Base-by-base conservation (phyloP, 1,284 basidiomycete species). In the Rhodotorula glutinis region DNA sequence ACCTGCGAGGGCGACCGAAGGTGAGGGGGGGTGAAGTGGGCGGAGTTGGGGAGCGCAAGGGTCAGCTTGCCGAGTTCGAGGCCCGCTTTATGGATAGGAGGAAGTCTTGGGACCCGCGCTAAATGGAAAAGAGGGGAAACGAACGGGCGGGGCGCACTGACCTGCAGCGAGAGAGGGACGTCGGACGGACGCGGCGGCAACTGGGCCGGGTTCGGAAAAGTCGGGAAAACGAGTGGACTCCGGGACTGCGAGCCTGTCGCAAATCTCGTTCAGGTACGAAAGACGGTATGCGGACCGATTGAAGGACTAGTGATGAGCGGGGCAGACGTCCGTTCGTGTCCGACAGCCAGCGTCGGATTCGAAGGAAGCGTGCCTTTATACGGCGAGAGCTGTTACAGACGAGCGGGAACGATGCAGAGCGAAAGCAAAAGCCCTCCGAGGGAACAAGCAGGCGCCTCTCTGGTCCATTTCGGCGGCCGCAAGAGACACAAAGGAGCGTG, bases 101-200 rank as follows among this genome's bases (percentile, higher is more conserved):
- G 33, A 38, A 38, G 33, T 38, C 33, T 38, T 38, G 33, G 33
- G 11, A 38, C 33, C 33, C 33, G 33, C 33, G 33, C 33, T 38
- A 38, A 38, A 38, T 38, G 33, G 33, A 11, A 38, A 38, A 38
- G 33, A 38, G 46, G 46, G 46, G 23, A 47, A n/a, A 47, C 46
- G 46, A 21, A 47, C 46, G 46, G 21, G 49, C 23, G 54, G 40
- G 14, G 54, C 25, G 54, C 54, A 56, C 54, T 56, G 54, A 56
- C 54, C 54, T n/a, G 54, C 54, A 27, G 49, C n/a, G 52, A 17
- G 29, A 23, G 40, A 27, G 40, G 54, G 27, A 17, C 25, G 30
- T 2, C 21, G 17, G 52, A 21, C 27, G 23, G 4, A 27, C 23
- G 47, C 23, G 23, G 47, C 47, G 21, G 10, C 10, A 44, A n/a